Evolutionary conservation across 2,329 filamentous ascomycete genomes (phyloP), one percentile per base, ranked within the genome.

Genomic region (Rutstroemia sp.): DNA sequence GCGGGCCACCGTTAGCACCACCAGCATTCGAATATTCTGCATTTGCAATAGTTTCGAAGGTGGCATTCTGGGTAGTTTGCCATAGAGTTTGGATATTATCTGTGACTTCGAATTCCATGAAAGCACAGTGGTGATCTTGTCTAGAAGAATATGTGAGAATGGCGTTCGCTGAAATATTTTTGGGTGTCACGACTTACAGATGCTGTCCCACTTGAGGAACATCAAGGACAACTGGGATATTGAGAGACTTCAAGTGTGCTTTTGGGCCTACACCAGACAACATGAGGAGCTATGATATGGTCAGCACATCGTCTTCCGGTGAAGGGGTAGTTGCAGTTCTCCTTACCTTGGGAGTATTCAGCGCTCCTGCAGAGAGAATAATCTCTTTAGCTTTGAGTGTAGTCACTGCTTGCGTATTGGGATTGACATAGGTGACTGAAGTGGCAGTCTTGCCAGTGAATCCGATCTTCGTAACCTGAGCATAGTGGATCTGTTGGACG

Each of bases 141-240:
- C 42, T 46, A 19, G 21, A 19, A 21, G 12, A 19, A 46, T 19
- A 21, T 46, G 5, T 14, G n/a, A 19, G n/a, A 21, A 14, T 23
- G n/a, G n/a, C 19, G 1, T 46, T 12, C 9, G 6, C 16, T 6
- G 14, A 41, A 16, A 41, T 2, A 16, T 14, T 25, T 19, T 10
- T n/a, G 17, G 21, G n/a, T 14, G 19, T 19, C n/a, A 46, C 8
- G 0, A 19, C 77, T 56, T 72, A 70, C 62, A 80, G 70, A 56
- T 76, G 74, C 60, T 77, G 69, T 42, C 83, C 84, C 14, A 87
- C 82, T 12, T 87, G 82, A 0, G 81, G 82, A 2, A 82, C 73
- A 64, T 86, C 75, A 4, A 51, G 80, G 39, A 83, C 63, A 4
- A 82, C 72, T 4, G 72, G 68, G 57, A 85, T 83, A 34, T 71